Evolutionary conservation across 495 filamentous ascomycete genomes (phyloP).

Genomic region (Lasiosphaeria hispida): DNA sequence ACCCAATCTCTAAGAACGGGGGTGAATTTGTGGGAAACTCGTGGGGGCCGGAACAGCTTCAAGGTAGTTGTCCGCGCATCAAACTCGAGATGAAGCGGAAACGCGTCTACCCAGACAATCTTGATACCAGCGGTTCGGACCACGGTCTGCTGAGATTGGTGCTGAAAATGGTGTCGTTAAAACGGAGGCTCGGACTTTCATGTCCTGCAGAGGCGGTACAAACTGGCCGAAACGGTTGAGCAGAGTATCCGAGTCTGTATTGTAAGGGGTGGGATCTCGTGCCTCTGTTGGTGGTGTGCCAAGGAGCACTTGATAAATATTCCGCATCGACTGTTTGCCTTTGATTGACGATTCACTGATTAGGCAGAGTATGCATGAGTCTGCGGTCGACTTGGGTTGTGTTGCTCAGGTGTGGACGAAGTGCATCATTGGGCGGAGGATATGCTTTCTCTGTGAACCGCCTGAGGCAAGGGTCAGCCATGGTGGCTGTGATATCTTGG

Average conservation of each 20-base stretch:
- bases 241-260: neutral
- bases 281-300: neutral
- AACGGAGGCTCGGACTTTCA: neutral
- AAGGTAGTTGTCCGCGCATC: neutral
- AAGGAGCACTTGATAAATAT: neutral
- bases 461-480: neutral
- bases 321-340: neutral
- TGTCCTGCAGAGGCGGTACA: neutral
- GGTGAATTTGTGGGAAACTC: neutral
- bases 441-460: neutral
- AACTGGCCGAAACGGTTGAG: neutral
- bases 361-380: neutral
- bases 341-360: neutral
- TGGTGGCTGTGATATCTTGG: neutral
- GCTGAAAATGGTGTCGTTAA: neutral
- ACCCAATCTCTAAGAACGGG: too few species aligned
- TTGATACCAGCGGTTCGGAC: neutral
- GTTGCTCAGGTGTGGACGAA: neutral
- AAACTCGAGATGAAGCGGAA: conserved; percentile 8
- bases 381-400: neutral
- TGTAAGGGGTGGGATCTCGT: neutral
- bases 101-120: conserved; percentile 4
- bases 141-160: conserved; percentile 2
- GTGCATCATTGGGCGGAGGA: neutral
- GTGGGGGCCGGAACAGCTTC: neutral